phyloP scores from a whole-genome alignment of 495 filamentous ascomycete genomes.

The Trichoderma reesei region DNA sequence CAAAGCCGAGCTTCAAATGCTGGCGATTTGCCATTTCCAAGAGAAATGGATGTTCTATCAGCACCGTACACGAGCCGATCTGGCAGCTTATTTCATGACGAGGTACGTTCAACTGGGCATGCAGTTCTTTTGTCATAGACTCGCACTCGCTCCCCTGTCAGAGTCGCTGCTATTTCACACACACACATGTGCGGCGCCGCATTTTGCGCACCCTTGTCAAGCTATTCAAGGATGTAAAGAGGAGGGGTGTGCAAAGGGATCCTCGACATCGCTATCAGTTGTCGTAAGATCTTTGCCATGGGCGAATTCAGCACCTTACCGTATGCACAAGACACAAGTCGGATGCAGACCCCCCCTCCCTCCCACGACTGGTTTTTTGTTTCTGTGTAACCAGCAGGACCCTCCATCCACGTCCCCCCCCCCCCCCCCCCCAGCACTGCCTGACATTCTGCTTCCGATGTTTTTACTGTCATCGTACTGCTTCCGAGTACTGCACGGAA shows the following conservation, averaged over 20 bases:
- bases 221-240: not conserved
- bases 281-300: constrained; percentile 1
- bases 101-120: not conserved
- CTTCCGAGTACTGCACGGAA: not conserved
- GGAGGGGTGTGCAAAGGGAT: not conserved
- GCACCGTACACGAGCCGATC: not conserved
- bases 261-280: not conserved
- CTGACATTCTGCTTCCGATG: not conserved
- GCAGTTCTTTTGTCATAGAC: not conserved
- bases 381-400: not conserved
- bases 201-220: not conserved
- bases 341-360: not conserved
- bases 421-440: not conserved
- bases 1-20: not conserved
- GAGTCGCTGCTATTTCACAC: not conserved
- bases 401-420: too few relatives aligned
- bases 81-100: not conserved
- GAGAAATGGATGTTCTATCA: not conserved
- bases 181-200: not conserved
- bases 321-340: not conserved
- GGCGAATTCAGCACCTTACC: not conserved
- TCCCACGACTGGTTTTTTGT: not conserved
- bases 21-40: not conserved
- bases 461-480: not conserved
- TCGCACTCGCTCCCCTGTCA: constrained; percentile 1